Evolutionary conservation across 352 stramenopile genomes (phyloP).

Genomic region (Aphanomyces euteiches): DNA sequence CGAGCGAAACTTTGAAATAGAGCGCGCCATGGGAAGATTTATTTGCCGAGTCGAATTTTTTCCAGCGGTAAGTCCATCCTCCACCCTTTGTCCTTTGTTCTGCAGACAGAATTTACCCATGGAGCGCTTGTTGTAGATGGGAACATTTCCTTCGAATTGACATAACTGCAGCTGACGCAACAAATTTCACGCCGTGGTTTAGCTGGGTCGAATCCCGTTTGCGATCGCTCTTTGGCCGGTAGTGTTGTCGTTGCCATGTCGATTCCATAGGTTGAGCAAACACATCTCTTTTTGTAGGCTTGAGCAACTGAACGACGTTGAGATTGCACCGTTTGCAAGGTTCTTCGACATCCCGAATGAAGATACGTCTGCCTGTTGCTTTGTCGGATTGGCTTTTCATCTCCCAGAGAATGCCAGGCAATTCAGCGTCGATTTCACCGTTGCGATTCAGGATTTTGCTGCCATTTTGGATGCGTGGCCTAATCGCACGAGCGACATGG

Average conservation of each 20-base stretch:
- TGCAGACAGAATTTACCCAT: constrained; percentile 12
- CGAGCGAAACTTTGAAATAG: constrained; percentile 31
- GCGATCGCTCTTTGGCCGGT: constrained; percentile 75
- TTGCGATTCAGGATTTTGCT: constrained; percentile 72
- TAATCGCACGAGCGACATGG: constrained; percentile 66
- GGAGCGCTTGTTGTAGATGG: constrained; percentile 38
- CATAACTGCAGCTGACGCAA: constrained; percentile 44
- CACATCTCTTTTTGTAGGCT: constrained; percentile 31
- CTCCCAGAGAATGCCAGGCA: constrained; percentile 35
- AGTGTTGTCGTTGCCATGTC: constrained; percentile 26
- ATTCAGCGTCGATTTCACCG: constrained; percentile 62
- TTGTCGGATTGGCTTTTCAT: constrained; percentile 69
- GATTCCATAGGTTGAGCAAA: constrained; percentile 32
- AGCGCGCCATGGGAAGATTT: constrained; percentile 76
- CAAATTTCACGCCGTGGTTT: constrained; percentile 75
- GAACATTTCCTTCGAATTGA: constrained; percentile 81
- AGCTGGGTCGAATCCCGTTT: constrained; percentile 85
- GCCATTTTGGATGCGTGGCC: constrained; percentile 74
- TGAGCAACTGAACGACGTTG: constrained; percentile 54
- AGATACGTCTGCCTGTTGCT: constrained; percentile 59
- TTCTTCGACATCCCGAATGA: constrained; percentile 66
- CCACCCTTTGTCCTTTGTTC: too few species aligned
- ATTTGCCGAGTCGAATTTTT: constrained; percentile 64
- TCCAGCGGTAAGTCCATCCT: constrained; percentile 58
- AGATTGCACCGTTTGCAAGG: constrained; percentile 71